Base-by-base conservation (phyloP, 306 rosid genomes). In the Gynostemma pentaphyllum region DNA sequence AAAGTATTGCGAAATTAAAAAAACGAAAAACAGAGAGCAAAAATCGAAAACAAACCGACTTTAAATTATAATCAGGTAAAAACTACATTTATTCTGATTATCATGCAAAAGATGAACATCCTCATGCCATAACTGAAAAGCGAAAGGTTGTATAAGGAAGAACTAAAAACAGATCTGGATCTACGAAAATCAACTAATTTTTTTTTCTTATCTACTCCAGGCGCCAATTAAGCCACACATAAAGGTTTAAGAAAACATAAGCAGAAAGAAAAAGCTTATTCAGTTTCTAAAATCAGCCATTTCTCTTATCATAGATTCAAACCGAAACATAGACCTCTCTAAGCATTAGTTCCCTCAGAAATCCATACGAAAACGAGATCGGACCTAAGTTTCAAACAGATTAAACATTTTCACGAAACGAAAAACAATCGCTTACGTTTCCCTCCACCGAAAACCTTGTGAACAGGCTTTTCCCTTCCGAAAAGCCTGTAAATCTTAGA, bases 381-480 rank as follows among this genome's bases (percentile, higher is more conserved):
- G 8, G 64, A 56, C 9, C 44, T 7, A 30, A 56, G 44, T 30
- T 32, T 16, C 14, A 51, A 26, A 56, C 0, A 2, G 28, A 34
- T 8, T 21, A 11, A 48, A 48, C 28, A 19, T 18, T 16, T 11
- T 23, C 19, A 11, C 14, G 6, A 51, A 22, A 10, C 0, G 12
- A 9, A 65, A 7, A 1, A 11, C 12, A 48, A 55, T 0, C 27
- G 30, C 90, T 49, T 78, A 88, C 99, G 88, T 81, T 83, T 88
- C 77, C 99, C 99, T 0, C 99, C 99, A 15, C 99, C 99, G 12
- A 94, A 51, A 68, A 86, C 94, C 68, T 73, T 60, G 81, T 94
- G 97, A 49, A 94, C 78, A 1, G 97, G 89, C 37, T 49, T 78
- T 46, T 88, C 99, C 78, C 97, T 79, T n/a, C 99, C 99, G 39